Base-by-base conservation (phyloP, 768 basidiomycete genomes). In the Obba rivulosa region DNA sequence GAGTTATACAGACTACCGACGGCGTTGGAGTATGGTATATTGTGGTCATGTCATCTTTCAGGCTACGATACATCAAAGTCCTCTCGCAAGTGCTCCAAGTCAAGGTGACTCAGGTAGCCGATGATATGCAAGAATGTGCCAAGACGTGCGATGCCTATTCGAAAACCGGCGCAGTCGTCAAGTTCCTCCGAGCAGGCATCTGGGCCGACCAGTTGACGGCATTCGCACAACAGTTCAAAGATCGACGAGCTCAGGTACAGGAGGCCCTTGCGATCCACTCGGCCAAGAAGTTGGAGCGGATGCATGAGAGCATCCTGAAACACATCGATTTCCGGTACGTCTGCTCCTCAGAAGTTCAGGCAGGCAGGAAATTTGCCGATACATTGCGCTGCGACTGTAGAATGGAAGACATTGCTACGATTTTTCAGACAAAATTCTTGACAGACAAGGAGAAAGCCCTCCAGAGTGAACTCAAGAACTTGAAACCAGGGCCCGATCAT, bases 61-160 rank as follows among this genome's bases (percentile, higher is more conserved):
- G 28, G 28, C 28, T 31, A 13, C 28, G 28, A 3, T 7, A 16
- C 20, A 34, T 0, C 28, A 31, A 31, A 13, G 28, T 31, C 7
- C 28, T 31, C 28, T 31, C 28, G 28, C 28, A 73, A 50, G 56
- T 66, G 24, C 46, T 48, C 1, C 60, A 71, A 9, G 51, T 65
- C 8, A 49, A 54, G 22, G 31, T 45, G n/a, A 60, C 57, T 1
- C 28, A 31, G 13, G 28, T 31, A 13, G 64, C 60, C 3, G 43
- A 61, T 3, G 64, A 67, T 31, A 66, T 68, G 46, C 59, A 60
- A 42, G 31, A 53, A 1, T 68, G 66, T 41, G 63, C 59, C 17
- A 67, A 64, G 25, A 49, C 55, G 2, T 68, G 67, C 43, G 64
- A 67, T 40, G 55, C 64, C 2, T 68, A 68, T 46, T 41, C 48